Conservation (phyloP, 768 basidiomycete genomes). For the Suillus lakei region DNA sequence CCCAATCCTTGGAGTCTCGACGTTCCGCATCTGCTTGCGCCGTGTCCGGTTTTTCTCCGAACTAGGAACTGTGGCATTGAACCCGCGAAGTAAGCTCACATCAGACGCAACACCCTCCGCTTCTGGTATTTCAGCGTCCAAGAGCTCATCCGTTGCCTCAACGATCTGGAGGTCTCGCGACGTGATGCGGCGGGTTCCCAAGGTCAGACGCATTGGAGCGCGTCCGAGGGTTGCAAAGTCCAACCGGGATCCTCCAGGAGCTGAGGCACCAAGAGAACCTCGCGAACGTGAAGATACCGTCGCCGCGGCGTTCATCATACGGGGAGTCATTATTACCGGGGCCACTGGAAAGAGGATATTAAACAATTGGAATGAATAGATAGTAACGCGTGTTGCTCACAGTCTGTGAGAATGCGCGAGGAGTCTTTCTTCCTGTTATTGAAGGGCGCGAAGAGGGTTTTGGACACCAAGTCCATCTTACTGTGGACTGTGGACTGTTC, state of each 20-base stretch:
- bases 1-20: slow-evolving; percentile 76
- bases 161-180: slow-evolving; percentile 85
- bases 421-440: slow-evolving; percentile 63
- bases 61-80: slow-evolving; percentile 94
- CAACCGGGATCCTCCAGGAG: slow-evolving; percentile 43
- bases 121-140: slow-evolving; percentile 74
- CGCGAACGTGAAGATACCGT: slow-evolving; percentile 62
- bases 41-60: slow-evolving; percentile 79
- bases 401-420: slow-evolving; percentile 72
- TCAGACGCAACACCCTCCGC: slow-evolving; percentile 69
- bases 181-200: slow-evolving; percentile 70
- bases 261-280: slow-evolving; percentile 34
- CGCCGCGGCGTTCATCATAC: slow-evolving; percentile 74
- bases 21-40: slow-evolving; percentile 78
- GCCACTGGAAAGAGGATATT: slow-evolving; percentile 60
- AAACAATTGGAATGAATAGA: slow-evolving; percentile 6
- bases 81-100: slow-evolving; percentile 86
- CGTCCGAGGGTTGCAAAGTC: slow-evolving; percentile 83
- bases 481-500: slow-evolving; percentile 41
- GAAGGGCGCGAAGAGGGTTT: slow-evolving; percentile 74
- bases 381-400: slow-evolving; percentile 46
- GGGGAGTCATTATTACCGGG: slow-evolving; percentile 88
- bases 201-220: slow-evolving; percentile 70
- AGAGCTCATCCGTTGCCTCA: slow-evolving; percentile 80
- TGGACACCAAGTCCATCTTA: slow-evolving; percentile 68